Evolutionary conservation across 129 eudicot genomes (phyloP).

Genomic region (Smallanthus sonchifolius): DNA sequence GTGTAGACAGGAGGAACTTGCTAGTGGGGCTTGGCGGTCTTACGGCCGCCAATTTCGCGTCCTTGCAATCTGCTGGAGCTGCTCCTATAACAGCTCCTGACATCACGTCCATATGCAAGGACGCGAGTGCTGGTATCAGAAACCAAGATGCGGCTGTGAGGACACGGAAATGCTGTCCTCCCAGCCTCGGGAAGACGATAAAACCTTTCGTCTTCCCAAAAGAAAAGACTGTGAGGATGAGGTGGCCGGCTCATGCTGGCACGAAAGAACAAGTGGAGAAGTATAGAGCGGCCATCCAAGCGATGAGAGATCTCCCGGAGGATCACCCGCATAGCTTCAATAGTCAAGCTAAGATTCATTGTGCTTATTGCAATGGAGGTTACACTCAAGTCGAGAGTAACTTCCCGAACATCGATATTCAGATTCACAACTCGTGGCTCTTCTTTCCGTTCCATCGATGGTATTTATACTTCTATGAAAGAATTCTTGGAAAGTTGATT

Average conservation of each 20-base stretch:
- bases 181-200: background rate
- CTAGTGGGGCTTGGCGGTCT: conserved; percentile 22
- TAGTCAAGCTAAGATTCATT: conserved; percentile 44
- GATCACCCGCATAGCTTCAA: conserved; percentile 44
- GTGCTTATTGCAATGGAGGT: conserved; percentile 45
- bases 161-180: conserved; percentile 16
- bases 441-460: conserved; percentile 52
- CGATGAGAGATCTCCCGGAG: conserved; percentile 40
- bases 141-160: background rate
- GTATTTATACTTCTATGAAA: conserved; percentile 41
- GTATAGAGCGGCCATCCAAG: conserved; percentile 26
- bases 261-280: conserved; percentile 7
- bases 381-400: conserved; percentile 32
- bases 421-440: conserved; percentile 49
- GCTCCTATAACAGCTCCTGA: conserved; percentile 17
- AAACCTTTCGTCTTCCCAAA: background rate
- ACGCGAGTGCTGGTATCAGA: background rate
- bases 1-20: conserved; percentile 21
- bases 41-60: background rate
- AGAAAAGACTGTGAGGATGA: background rate
- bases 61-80: conserved; percentile 7
- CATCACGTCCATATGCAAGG: conserved; percentile 8
- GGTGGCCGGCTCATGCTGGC: conserved; percentile 19
- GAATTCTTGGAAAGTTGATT: conserved; percentile 45
- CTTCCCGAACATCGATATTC: conserved; percentile 19